phyloP scores from a whole-genome alignment of 352 stramenopile genomes.

The Phytophthora cactorum region DNA sequence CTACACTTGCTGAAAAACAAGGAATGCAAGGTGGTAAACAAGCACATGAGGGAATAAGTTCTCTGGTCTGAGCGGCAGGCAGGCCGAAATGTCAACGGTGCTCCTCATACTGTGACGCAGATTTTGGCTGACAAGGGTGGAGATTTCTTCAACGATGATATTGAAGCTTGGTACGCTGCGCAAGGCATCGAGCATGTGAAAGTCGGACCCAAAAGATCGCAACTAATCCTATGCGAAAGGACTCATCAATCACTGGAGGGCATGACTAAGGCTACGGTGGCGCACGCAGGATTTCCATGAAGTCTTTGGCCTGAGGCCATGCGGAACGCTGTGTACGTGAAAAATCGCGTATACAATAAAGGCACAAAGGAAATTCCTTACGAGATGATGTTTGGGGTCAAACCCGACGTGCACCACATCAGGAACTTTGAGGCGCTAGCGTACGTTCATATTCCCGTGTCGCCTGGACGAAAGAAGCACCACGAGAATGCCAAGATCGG shows the following conservation, averaged over 20 bases:
- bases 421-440: not conserved
- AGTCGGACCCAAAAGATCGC: not conserved
- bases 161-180: not conserved
- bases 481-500: not conserved
- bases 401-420: slow-evolving; percentile 2
- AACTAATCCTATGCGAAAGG: not conserved
- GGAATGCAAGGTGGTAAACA: not conserved
- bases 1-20: not conserved
- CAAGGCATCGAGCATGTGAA: not conserved
- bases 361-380: not conserved
- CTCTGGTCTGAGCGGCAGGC: not conserved
- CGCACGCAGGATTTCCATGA: not conserved
- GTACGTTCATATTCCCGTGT: not conserved
- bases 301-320: not conserved
- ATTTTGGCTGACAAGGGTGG: not conserved
- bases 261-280: not conserved
- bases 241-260: not conserved
- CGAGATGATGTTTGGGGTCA: slow-evolving; percentile 1
- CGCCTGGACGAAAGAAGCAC: not conserved
- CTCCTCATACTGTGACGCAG: not conserved
- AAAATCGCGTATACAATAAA: not conserved
- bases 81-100: not conserved
- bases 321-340: not conserved
- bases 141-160: not conserved
- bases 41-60: not conserved